phyloP scores from a whole-genome alignment of 345 rosid genomes.

The Salix caprea region DNA sequence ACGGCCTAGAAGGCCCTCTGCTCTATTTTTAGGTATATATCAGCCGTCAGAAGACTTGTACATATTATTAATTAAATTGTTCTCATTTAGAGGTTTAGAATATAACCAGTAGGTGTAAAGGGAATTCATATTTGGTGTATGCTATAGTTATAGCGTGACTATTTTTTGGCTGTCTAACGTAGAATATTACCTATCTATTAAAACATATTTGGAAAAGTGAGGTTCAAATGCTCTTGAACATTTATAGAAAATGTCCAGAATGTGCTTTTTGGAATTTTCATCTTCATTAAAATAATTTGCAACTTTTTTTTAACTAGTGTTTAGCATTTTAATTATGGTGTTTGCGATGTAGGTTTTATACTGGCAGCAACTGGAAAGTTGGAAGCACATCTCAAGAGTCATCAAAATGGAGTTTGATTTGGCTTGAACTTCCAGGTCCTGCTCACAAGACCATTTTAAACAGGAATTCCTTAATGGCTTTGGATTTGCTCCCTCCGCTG shows the following conservation, averaged over 20 bases:
- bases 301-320: background rate
- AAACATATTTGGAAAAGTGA: background rate
- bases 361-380: slow-evolving; percentile 68
- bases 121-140: background rate
- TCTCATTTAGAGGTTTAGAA: background rate
- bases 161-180: background rate
- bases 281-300: background rate
- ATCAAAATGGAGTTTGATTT: slow-evolving; percentile 46
- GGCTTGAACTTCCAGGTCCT: background rate
- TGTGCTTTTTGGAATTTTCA: background rate
- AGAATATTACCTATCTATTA: background rate
- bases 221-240: background rate
- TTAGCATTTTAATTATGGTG: background rate
- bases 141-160: background rate
- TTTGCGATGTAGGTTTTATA: slow-evolving; percentile 58
- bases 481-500: background rate
- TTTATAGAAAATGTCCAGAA: background rate
- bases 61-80: background rate
- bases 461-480: background rate
- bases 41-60: background rate
- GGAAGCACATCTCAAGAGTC: slow-evolving; percentile 45
- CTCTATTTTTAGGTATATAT: slow-evolving; percentile 27
- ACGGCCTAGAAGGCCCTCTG: slow-evolving; percentile 31
- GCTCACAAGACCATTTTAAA: slow-evolving; percentile 9
- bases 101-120: background rate